Percentiles rank a stretch among this genome's conserved stretches.
These are phyloP conservation scores for Mucor sp. DNA, from an alignment of 371 early-diverging fungal genomes.

Conservation along the genomic window DNA sequence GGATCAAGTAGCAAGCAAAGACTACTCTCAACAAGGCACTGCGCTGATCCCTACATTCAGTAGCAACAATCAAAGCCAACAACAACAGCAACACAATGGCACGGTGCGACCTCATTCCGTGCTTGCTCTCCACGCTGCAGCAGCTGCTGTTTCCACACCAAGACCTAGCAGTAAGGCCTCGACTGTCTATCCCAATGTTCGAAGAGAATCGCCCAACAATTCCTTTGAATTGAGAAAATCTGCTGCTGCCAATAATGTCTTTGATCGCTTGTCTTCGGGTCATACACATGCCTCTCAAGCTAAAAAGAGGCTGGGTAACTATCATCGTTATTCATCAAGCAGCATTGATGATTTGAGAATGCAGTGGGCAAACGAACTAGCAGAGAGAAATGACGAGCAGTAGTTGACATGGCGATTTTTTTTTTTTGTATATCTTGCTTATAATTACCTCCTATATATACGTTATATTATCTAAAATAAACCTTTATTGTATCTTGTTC, in stretches of 20 bases:
- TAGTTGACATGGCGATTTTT: not conserved
- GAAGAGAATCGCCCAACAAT: conserved; percentile 18
- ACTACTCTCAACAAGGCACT: conserved; percentile 10
- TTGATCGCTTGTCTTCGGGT: conserved; percentile 41
- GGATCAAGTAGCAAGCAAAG: conserved; percentile 7
- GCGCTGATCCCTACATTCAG: conserved; percentile 18
- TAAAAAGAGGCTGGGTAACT: conserved; percentile 21
- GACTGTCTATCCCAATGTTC: not conserved
- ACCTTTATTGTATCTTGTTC: too few relatives aligned
- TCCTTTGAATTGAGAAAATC: conserved; percentile 22
- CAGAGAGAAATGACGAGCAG: not conserved
- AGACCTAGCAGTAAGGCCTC: conserved; percentile 1
- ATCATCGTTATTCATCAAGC: conserved; percentile 25
- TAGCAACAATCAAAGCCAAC: conserved; percentile 1
- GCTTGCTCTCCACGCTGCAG: conserved; percentile 15
- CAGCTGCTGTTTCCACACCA: not conserved
- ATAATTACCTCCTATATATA: not conserved
- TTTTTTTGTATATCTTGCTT: not conserved
- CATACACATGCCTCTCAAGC: conserved; percentile 53
- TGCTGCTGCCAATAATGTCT: conserved; percentile 30
- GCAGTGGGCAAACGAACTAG: conserved; percentile 25
- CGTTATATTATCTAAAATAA: too few relatives aligned
- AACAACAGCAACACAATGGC: not conserved
- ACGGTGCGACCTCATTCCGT: conserved; percentile 17
- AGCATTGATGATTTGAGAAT: conserved; percentile 33